Conservation (phyloP, 177 flowering plant genomes). For the Vitis hybrid region DNA sequence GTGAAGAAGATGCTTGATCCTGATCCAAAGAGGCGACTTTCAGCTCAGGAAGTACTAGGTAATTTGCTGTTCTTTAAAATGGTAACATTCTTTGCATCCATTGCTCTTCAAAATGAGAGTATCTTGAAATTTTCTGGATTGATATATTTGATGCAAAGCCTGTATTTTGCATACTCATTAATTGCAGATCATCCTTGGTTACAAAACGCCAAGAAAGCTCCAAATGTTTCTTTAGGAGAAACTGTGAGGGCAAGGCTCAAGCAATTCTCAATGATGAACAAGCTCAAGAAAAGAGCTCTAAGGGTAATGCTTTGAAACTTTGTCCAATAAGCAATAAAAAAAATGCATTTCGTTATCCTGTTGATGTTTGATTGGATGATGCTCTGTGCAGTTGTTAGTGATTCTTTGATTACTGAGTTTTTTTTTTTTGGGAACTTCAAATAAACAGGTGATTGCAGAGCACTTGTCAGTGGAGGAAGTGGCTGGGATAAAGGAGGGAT, state of each 20-base stretch:
- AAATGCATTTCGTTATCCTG: background rate
- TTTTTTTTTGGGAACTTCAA: background rate
- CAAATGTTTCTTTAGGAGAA: constrained; percentile 89
- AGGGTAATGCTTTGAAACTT: constrained; percentile 49
- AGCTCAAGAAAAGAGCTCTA: constrained; percentile 94
- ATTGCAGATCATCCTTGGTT: constrained; percentile 94
- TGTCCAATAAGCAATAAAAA: background rate
- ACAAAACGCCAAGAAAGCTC: constrained; percentile 84
- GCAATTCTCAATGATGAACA: constrained; percentile 95
- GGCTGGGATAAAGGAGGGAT: constrained; percentile 61
- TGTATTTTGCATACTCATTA: background rate
- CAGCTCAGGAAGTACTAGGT: constrained; percentile 95
- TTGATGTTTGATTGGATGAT: background rate
- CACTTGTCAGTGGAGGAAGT: constrained; percentile 68
- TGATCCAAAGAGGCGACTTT: constrained; percentile 70
- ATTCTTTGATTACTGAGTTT: background rate
- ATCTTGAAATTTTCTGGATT: background rate
- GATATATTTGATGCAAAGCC: background rate
- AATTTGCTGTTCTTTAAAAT: constrained; percentile 12
- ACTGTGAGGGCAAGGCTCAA: constrained; percentile 92
- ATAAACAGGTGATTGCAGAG: constrained; percentile 64
- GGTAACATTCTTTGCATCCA: background rate
- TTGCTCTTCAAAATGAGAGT: background rate
- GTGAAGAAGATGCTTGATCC: constrained; percentile 94
- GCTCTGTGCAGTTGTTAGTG: background rate